phyloP scores from a whole-genome alignment of 2,329 filamentous ascomycete species.

The Raffaelea arxii region DNA sequence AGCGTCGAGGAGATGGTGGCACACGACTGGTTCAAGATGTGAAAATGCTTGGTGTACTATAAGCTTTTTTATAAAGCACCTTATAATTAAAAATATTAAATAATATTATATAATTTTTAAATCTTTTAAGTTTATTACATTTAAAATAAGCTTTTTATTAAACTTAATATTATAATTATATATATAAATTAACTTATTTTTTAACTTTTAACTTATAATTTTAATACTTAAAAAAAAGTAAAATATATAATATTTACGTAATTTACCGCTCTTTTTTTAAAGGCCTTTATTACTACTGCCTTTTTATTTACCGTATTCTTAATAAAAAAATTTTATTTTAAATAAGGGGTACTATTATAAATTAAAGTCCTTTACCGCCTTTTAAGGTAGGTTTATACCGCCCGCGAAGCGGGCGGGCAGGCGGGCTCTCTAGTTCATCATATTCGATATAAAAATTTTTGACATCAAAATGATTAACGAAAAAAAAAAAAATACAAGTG shows the following conservation, averaged over 20 bases:
- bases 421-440: too few species aligned
- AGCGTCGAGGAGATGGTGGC: slow-evolving; percentile 4
- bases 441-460: too few species aligned
- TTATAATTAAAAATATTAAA: background rate
- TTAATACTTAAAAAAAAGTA: background rate
- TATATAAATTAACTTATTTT: background rate
- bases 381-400: too few species aligned
- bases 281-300: background rate
- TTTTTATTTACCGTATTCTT: background rate
- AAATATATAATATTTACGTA: background rate
- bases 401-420: too few species aligned
- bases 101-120: background rate
- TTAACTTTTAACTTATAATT: background rate
- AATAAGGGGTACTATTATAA: background rate
- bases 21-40: slow-evolving; percentile 4
- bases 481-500: too few species aligned
- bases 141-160: background rate
- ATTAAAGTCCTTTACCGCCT: background rate
- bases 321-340: background rate
- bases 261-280: background rate
- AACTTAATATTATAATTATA: background rate
- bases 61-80: background rate
- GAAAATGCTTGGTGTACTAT: background rate
- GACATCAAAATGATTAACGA: too few species aligned
- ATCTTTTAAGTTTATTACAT: background rate